Percentiles rank a stretch among this genome's conserved stretches.
phyloP scores from a whole-genome alignment of 208 protist species.

The Leishmania major region DNA sequence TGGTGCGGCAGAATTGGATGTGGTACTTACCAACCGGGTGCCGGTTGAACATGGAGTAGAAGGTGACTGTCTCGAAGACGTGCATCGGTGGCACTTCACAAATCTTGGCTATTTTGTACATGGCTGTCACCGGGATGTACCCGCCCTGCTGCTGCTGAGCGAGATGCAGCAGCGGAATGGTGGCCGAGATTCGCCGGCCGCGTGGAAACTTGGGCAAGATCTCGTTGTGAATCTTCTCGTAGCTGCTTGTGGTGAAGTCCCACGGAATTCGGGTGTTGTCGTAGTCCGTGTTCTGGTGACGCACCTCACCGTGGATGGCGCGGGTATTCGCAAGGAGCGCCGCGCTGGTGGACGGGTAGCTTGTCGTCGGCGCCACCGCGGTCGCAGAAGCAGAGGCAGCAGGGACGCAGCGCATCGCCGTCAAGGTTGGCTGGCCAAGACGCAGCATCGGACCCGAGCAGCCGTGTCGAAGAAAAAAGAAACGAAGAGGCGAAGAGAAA shows the following conservation, averaged over 20 bases:
- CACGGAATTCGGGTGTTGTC: conserved; percentile 93
- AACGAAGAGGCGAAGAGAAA: neutral
- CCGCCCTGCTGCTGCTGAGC: conserved; percentile 92
- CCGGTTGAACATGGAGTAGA: conserved; percentile 96
- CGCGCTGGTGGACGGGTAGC: neutral
- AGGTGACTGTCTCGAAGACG: conserved; percentile 93
- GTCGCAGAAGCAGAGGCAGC: neutral
- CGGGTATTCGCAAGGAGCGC: conserved; percentile 11
- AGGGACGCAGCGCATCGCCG: neutral
- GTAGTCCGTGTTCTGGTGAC: conserved; percentile 87
- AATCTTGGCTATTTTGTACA: conserved; percentile 95
- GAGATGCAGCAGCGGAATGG: conserved; percentile 91
- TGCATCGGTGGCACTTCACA: conserved; percentile 92
- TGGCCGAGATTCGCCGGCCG: conserved; percentile 68
- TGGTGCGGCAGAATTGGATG: conserved; percentile 94
- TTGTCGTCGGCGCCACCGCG: neutral
- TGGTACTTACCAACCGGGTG: conserved; percentile 94
- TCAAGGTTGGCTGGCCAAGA: neutral
- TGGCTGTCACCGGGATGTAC: conserved; percentile 93
- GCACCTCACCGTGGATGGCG: conserved; percentile 81
- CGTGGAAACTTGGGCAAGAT: conserved; percentile 94
- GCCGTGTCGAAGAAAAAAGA: neutral
- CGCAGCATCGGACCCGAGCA: conserved; percentile 1
- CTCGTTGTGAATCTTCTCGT: conserved; percentile 88
- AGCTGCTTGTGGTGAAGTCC: conserved; percentile 92